Conservation (phyloP, 495 filamentous ascomycete species). For the Annulohypoxylon moriforme region DNA sequence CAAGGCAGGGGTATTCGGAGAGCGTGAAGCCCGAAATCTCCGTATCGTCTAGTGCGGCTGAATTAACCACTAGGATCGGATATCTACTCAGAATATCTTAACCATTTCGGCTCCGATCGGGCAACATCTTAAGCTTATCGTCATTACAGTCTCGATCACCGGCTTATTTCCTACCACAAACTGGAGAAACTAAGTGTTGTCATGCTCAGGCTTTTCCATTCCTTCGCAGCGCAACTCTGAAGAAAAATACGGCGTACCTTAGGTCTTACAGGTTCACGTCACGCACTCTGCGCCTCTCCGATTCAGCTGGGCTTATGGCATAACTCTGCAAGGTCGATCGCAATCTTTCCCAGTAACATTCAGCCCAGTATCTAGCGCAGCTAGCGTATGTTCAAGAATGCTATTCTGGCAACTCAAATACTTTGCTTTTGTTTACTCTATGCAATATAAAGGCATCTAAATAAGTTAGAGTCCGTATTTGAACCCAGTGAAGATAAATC, state of each 20-base stretch:
- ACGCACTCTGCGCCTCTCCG: not conserved
- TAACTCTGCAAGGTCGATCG: not conserved
- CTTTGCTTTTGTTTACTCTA: not conserved
- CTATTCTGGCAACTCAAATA: not conserved
- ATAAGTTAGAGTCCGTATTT: not conserved
- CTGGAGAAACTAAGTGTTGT: too few species aligned
- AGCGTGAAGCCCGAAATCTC: conserved; percentile 7
- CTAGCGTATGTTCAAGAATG: too few species aligned
- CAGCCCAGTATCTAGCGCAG: not conserved
- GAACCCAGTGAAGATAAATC: not conserved
- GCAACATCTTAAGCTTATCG: not conserved
- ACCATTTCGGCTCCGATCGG: not conserved
- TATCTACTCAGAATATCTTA: not conserved
- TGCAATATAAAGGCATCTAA: not conserved
- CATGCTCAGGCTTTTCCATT: not conserved
- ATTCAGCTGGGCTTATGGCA: not conserved
- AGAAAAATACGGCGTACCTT: not conserved
- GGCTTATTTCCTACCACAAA: not conserved
- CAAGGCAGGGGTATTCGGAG: conserved; percentile 9
- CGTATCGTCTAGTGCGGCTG: conserved; percentile 3
- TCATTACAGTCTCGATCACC: not conserved
- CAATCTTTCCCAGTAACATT: not conserved
- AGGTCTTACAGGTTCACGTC: not conserved
- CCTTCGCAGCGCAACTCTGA: not conserved
- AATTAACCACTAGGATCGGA: not conserved